These are phyloP conservation scores for Forsythia suspensa DNA, from an alignment of 257 asterid species.

Conservation along the genomic window DNA sequence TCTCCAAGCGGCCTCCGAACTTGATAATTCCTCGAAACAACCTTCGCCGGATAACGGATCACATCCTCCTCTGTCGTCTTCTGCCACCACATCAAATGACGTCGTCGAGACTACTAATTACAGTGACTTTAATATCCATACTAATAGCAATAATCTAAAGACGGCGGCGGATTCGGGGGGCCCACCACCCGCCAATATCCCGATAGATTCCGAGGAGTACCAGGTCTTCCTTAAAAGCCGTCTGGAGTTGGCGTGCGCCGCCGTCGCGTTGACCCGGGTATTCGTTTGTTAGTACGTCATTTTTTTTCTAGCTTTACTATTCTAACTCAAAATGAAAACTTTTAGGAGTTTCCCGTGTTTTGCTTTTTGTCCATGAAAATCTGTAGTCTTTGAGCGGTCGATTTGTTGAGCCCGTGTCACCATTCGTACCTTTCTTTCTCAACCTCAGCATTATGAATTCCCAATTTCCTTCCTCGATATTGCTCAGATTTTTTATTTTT, in stretches of 20 bases:
- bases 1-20: constrained; percentile 66
- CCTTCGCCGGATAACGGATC: background rate
- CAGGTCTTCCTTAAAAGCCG: constrained; percentile 76
- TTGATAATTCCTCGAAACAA: constrained; percentile 33
- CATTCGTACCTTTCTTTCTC: background rate
- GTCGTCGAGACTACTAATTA: constrained; percentile 34
- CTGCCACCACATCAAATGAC: constrained; percentile 20
- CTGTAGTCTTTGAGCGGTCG: background rate
- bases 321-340: background rate
- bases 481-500: background rate
- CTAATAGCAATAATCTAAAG: constrained; percentile 4
- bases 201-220: constrained; percentile 56
- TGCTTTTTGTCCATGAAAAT: no score
- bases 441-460: background rate
- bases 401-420: background rate
- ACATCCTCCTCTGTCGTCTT: constrained; percentile 6
- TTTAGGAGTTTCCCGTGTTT: background rate
- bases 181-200: constrained; percentile 33
- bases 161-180: constrained; percentile 19
- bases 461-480: background rate
- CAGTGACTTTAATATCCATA: background rate
- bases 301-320: background rate
- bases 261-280: constrained; percentile 84
- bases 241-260: constrained; percentile 90
- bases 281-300: background rate